phyloP scores from a whole-genome alignment of 345 rosid genomes.

The Populus ilicifolia region DNA sequence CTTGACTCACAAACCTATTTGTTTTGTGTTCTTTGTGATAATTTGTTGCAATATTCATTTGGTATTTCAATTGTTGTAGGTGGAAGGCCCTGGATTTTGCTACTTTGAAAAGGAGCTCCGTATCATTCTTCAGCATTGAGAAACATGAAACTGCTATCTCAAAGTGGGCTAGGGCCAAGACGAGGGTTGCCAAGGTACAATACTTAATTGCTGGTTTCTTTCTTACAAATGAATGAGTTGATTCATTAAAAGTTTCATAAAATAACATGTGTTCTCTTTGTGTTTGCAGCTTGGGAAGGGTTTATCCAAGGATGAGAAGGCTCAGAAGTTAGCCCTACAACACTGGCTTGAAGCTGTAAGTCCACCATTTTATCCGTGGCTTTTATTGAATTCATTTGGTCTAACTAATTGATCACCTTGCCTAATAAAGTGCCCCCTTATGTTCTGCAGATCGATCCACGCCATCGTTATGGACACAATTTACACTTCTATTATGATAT shows the following conservation, averaged over 20 bases:
- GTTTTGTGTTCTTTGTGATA: not conserved
- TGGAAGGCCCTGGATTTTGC: slow-evolving; percentile 69
- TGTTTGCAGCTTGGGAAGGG: slow-evolving; percentile 59
- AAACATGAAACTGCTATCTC: slow-evolving; percentile 59
- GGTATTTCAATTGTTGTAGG: slow-evolving; percentile 28
- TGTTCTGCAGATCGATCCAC: slow-evolving; percentile 63
- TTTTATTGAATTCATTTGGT: not conserved
- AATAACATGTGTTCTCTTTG: not conserved
- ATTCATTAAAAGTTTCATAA: not conserved
- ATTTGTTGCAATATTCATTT: not conserved
- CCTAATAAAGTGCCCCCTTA: not conserved
- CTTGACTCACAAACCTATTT: not conserved
- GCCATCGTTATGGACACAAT: slow-evolving; percentile 83
- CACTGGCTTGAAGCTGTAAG: slow-evolving; percentile 89
- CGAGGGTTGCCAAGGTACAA: slow-evolving; percentile 61
- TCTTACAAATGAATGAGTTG: not conserved
- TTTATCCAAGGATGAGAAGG: slow-evolving; percentile 62
- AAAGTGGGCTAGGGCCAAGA: slow-evolving; percentile 57
- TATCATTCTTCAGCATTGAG: slow-evolving; percentile 51
- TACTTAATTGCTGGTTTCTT: no score
- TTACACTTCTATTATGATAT: slow-evolving; percentile 59
- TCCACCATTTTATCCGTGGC: not conserved
- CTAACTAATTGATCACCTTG: not conserved
- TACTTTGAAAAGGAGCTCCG: slow-evolving; percentile 43
- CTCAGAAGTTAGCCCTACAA: slow-evolving; percentile 65